Conservation (phyloP, 2,329 filamentous ascomycete species). For the Diaporthe vaccinii region DNA sequence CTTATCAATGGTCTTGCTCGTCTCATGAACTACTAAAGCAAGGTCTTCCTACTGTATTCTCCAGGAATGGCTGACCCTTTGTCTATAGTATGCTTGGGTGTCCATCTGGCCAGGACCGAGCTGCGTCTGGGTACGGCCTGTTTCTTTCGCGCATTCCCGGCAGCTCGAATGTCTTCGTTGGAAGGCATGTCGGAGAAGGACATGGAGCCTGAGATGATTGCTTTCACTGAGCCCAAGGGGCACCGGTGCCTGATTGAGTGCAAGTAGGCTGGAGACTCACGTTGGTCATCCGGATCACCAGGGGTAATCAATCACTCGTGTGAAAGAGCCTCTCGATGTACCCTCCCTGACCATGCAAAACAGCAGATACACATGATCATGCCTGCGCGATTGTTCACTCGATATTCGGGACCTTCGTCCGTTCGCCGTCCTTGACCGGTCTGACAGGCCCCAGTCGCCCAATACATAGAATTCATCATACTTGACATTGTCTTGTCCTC, state of each 20-base stretch:
- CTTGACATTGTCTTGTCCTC: not conserved
- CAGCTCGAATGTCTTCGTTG: conserved; percentile 45
- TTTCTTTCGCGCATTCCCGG: conserved; percentile 58
- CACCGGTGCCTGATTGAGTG: conserved; percentile 36
- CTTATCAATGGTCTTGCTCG: not conserved
- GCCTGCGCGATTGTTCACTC: not conserved
- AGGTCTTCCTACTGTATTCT: not conserved
- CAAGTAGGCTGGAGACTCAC: not conserved
- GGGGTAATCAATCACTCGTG: not conserved
- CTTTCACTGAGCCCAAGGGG: conserved; percentile 32
- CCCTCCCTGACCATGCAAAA: not conserved
- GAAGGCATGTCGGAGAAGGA: conserved; percentile 50
- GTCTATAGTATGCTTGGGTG: conserved; percentile 60
- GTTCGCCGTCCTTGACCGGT: not conserved
- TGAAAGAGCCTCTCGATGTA: not conserved
- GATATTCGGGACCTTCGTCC: not conserved
- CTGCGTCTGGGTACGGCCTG: conserved; percentile 61
- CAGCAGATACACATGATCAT: too few relatives aligned
- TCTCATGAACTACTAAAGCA: not conserved
- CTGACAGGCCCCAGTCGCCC: not conserved
- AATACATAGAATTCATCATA: too few relatives aligned
- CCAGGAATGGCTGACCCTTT: not conserved
- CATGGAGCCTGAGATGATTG: conserved; percentile 44
- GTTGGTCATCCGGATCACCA: not conserved
- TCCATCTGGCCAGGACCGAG: conserved; percentile 68